Evolutionary conservation across 2,329 filamentous ascomycete genomes (phyloP).

Genomic region (Pseudogymnoascus pannorum): DNA sequence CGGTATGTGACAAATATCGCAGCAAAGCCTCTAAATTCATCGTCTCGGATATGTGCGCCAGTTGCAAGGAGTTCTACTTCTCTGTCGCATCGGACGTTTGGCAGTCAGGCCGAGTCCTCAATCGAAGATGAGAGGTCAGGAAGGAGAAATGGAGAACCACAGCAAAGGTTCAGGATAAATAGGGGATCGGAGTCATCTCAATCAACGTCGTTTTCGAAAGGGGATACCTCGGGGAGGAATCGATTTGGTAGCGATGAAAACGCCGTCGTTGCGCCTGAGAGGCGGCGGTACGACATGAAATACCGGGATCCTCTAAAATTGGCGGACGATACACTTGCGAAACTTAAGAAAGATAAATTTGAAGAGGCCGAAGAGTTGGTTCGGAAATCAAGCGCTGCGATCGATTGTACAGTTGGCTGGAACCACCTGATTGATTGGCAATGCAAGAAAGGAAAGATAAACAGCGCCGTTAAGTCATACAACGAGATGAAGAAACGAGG

Average conservation of each 20-base stretch:
- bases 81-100: conserved; percentile 3
- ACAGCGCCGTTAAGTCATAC: conserved; percentile 68
- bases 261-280: background rate
- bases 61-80: background rate
- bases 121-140: background rate
- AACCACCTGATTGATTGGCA: conserved; percentile 74
- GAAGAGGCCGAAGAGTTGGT: conserved; percentile 63
- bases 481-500: conserved; percentile 99
- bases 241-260: background rate
- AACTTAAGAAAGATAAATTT: conserved; percentile 51
- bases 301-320: conserved; percentile 62
- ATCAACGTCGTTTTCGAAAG: background rate
- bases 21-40: background rate
- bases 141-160: background rate
- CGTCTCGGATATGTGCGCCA: background rate
- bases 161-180: background rate
- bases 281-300: background rate
- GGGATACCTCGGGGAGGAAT: background rate
- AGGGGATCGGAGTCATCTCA: background rate
- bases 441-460: conserved; percentile 52
- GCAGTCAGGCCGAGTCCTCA: background rate
- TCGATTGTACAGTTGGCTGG: conserved; percentile 70
- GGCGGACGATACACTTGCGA: conserved; percentile 55
- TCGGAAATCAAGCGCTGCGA: conserved; percentile 58
- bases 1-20: background rate